phyloP scores from a whole-genome alignment of 306 rosid species.

The Inga oerstediana region DNA sequence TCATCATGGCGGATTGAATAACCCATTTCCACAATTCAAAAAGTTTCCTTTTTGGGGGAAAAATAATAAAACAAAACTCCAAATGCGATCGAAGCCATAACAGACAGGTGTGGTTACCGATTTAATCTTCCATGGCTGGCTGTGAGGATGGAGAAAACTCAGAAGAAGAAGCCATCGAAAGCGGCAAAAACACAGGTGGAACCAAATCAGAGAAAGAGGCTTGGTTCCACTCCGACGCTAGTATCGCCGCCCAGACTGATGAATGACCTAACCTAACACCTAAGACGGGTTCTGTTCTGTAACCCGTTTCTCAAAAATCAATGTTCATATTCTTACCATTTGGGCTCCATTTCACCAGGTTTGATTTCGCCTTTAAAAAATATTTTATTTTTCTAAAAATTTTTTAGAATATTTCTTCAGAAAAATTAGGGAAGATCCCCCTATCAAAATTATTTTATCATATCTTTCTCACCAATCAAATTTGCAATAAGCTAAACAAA shows the following conservation, averaged over 20 bases:
- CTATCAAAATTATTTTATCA: too few species aligned
- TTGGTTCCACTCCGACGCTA: neutral
- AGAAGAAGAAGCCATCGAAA: neutral
- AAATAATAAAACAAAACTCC: neutral
- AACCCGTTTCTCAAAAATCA: neutral
- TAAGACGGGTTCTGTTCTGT: neutral
- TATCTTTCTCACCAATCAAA: too few species aligned
- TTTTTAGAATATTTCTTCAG: too few species aligned
- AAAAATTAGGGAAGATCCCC: too few species aligned
- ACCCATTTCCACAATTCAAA: neutral
- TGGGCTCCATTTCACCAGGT: too few species aligned
- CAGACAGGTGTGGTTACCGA: neutral
- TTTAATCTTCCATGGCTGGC: neutral
- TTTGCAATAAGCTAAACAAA: too few species aligned
- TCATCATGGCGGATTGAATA: neutral
- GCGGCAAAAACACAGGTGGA: neutral
- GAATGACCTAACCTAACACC: neutral
- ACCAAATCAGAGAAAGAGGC: neutral
- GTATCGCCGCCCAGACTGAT: neutral
- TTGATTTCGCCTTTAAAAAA: too few species aligned
- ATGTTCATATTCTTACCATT: too few species aligned
- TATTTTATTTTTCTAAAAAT: too few species aligned
- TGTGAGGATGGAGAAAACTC: neutral
- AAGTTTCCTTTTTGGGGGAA: too few species aligned
- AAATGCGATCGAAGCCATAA: neutral